phyloP scores from a whole-genome alignment of 2,329 filamentous ascomycete genomes.

The Colletotrichum falcatum region DNA sequence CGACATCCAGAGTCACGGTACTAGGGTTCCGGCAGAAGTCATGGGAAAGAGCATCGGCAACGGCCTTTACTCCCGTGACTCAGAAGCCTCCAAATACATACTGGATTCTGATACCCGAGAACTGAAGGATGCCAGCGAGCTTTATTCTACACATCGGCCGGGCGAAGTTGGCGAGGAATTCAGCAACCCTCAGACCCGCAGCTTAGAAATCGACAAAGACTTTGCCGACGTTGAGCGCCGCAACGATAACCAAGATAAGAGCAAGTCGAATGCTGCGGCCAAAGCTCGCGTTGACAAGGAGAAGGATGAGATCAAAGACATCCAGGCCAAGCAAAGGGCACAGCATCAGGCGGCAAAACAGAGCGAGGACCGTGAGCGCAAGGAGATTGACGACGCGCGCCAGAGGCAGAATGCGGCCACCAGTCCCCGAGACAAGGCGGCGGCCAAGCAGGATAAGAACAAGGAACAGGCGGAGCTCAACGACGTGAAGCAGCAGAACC shows the following conservation, averaged over 20 bases:
- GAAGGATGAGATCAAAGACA: conserved; percentile 3
- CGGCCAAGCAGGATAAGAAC: not conserved
- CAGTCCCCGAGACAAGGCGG: not conserved
- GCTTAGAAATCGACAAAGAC: not conserved
- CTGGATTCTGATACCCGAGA: not conserved
- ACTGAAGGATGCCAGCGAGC: not conserved
- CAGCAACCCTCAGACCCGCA: not conserved
- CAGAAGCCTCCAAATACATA: not conserved
- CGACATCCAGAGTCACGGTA: not conserved
- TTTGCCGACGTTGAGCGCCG: not conserved
- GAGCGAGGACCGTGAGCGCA: not conserved
- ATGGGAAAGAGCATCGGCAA: not conserved
- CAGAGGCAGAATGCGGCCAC: not conserved
- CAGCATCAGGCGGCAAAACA: not conserved
- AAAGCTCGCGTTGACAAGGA: not conserved
- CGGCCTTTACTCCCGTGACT: not conserved
- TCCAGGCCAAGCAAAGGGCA: not conserved
- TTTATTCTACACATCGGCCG: not conserved
- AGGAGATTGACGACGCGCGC: not conserved
- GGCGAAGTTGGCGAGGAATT: not conserved
- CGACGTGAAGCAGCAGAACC: not conserved
- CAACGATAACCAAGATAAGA: not conserved
- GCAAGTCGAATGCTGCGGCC: not conserved
- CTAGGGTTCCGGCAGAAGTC: not conserved
- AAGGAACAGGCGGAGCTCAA: not conserved